Conservation (phyloP, 345 rosid species). For the Populus alba region DNA sequence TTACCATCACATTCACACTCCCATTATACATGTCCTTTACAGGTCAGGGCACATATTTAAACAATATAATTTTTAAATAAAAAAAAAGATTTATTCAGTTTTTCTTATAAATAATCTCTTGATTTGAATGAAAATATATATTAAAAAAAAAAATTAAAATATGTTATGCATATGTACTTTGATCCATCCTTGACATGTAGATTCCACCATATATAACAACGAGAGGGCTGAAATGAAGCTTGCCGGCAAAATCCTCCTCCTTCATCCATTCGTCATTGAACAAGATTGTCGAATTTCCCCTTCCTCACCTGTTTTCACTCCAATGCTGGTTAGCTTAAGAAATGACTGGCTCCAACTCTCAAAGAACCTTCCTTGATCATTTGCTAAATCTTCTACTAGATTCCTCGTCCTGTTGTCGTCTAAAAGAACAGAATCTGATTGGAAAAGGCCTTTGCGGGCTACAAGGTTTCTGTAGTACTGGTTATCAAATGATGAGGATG, state of each 20-base stretch:
- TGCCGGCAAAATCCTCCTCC: not conserved
- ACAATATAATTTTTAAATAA: too few relatives aligned
- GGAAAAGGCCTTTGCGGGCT: conserved; percentile 61
- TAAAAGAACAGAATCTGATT: conserved; percentile 64
- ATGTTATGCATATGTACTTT: too few relatives aligned
- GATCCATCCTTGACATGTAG: too few relatives aligned
- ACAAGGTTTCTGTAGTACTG: conserved; percentile 58
- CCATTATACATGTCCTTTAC: too few relatives aligned
- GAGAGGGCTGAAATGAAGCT: not conserved
- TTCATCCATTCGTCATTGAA: conserved; percentile 29
- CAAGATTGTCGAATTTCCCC: conserved; percentile 78
- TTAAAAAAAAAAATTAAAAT: too few relatives aligned
- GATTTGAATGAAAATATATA: too few relatives aligned
- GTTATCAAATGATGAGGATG: conserved; percentile 57
- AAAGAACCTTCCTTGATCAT: conserved; percentile 51
- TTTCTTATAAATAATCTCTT: too few relatives aligned
- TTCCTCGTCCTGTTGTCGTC: conserved; percentile 52
- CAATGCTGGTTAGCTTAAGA: conserved; percentile 62
- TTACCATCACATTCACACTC: too few relatives aligned
- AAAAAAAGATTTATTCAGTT: too few relatives aligned
- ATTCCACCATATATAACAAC: not conserved
- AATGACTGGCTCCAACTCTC: conserved; percentile 65
- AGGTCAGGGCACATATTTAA: too few relatives aligned
- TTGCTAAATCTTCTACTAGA: conserved; percentile 51
- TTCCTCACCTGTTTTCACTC: conserved; percentile 56